Conservation (phyloP, 2,329 filamentous ascomycete genomes). For the Coniella vitis region DNA sequence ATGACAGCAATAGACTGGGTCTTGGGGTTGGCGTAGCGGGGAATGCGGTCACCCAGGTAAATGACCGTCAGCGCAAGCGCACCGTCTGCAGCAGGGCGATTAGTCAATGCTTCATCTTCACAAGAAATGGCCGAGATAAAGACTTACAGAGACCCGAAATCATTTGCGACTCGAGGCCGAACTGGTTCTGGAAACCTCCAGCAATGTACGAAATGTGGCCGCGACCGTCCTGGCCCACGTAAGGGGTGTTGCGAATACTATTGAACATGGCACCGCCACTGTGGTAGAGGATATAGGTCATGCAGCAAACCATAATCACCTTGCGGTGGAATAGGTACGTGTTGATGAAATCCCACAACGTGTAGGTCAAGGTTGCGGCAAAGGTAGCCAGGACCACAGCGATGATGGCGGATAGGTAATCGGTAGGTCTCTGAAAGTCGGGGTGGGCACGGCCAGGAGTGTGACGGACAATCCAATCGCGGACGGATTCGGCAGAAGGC, state of each 20-base stretch:
- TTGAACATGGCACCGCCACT: conserved; percentile 99
- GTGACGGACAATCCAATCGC: conserved; percentile 71
- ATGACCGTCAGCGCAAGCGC: conserved; percentile 85
- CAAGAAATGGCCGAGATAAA: not conserved
- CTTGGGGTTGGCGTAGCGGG: conserved; percentile 72
- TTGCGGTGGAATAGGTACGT: conserved; percentile 86
- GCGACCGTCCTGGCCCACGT: conserved; percentile 75
- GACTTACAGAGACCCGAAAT: conserved; percentile 79
- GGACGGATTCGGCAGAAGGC: conserved; percentile 69
- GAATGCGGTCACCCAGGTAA: conserved; percentile 83
- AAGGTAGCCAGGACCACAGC: conserved; percentile 61
- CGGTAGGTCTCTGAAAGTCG: conserved; percentile 72
- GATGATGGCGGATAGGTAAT: conserved; percentile 71
- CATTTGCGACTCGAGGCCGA: conserved; percentile 91
- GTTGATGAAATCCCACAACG: conserved; percentile 70
- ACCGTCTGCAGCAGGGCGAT: conserved; percentile 38
- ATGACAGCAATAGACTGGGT: conserved; percentile 76
- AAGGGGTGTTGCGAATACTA: conserved; percentile 92
- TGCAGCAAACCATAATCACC: conserved; percentile 82
- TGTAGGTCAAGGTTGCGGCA: conserved; percentile 58
- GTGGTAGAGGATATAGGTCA: conserved; percentile 87
- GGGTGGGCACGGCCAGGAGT: conserved; percentile 75
- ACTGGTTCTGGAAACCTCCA: conserved; percentile 86
- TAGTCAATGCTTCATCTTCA: not conserved
- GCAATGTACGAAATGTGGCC: conserved; percentile 90